Evolutionary conservation across 192 early-diverging fungal species (phyloP), one percentile per base, ranked within the genome.

Genomic region (Backusella australiensis): DNA sequence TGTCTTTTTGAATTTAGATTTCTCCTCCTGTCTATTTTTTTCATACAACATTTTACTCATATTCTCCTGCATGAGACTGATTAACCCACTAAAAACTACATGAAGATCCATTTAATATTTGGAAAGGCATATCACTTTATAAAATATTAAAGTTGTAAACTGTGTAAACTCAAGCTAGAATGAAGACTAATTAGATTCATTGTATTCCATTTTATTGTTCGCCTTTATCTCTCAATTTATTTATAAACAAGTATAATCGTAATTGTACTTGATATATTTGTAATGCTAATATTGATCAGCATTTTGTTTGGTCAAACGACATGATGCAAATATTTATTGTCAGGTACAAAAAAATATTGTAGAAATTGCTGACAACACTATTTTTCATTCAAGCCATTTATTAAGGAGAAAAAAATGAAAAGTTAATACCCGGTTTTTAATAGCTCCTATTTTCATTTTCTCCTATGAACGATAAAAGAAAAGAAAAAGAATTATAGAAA

Each of bases 371-470:
- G 56, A 63, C 56, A 63, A 63, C 56, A 63, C 23, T 63, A 14
- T 63, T 63, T 59, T 59, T 59, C 53, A 59, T 59, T 59, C 53
- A 59, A 59, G 21, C 53, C 21, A 26, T 29, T 63, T 63, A 63
- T 26, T 63, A 63, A 63, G 56, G 56, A 63, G 56, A 32, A 32
- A 63, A 63, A 29, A 26, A 29, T 26, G 56, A 26, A 63, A 63
- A 63, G 56, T 29, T 29, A 63, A 63, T 63, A 63, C 56, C 56
- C 23, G 56, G 56, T 29, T 63, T 52, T 63, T 26, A 63, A 63
- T 29, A 63, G 56, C 56, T 63, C 56, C 56, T 63, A 63, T 59
- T 59, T 59, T 23, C 23, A 59, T 59, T 26, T 59, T 59, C 56
- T 59, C 56, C 56, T 59, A 26, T 26, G 23, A 26, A 26, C 11